Evolutionary conservation across 768 basidiomycete species (phyloP).

Genomic region (Xerocomellus amylosporus): DNA sequence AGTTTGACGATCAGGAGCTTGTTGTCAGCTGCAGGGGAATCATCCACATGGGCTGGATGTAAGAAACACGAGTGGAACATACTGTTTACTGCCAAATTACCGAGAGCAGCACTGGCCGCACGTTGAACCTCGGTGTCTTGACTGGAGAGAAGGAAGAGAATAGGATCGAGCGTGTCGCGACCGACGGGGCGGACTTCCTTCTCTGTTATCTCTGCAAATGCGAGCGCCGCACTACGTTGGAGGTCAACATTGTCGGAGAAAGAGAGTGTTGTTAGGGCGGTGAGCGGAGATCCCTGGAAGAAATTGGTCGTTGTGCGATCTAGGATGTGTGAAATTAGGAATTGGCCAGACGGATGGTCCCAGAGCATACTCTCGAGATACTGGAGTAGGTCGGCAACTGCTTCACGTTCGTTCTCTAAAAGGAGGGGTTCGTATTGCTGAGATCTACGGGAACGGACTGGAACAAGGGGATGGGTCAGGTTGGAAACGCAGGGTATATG

Average conservation of each 20-base stretch:
- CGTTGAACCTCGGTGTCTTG: slow-evolving; percentile 99
- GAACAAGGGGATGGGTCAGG: slow-evolving; percentile 21
- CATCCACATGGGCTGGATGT: slow-evolving; percentile 11
- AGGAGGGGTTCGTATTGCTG: slow-evolving; percentile 85
- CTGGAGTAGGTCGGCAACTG: slow-evolving; percentile 95
- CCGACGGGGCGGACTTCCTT: slow-evolving; percentile 98
- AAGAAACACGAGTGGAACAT: slow-evolving; percentile 36
- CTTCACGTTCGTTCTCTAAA: slow-evolving; percentile 92
- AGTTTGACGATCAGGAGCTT: slow-evolving; percentile 98
- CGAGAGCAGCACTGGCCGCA: slow-evolving; percentile 94
- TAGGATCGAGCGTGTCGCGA: slow-evolving; percentile 95
- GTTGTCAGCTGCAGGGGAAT: slow-evolving; percentile 75
- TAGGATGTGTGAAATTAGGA: neutral
- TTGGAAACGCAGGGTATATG: slow-evolving; percentile 3
- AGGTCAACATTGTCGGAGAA: slow-evolving; percentile 99
- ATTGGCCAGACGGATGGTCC: neutral
- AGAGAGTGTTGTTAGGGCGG: slow-evolving; percentile 92
- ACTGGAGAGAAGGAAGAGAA: slow-evolving; percentile 93
- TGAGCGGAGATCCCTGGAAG: slow-evolving; percentile 89
- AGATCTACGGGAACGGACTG: slow-evolving; percentile 80
- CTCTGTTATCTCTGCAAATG: slow-evolving; percentile 99
- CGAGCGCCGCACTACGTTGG: slow-evolving; percentile 95
- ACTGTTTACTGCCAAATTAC: slow-evolving; percentile 98
- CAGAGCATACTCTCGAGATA: slow-evolving; percentile 86
- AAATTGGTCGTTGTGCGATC: slow-evolving; percentile 99